phyloP scores from a whole-genome alignment of 139 green algal species.

The Picochlorum sp. region DNA sequence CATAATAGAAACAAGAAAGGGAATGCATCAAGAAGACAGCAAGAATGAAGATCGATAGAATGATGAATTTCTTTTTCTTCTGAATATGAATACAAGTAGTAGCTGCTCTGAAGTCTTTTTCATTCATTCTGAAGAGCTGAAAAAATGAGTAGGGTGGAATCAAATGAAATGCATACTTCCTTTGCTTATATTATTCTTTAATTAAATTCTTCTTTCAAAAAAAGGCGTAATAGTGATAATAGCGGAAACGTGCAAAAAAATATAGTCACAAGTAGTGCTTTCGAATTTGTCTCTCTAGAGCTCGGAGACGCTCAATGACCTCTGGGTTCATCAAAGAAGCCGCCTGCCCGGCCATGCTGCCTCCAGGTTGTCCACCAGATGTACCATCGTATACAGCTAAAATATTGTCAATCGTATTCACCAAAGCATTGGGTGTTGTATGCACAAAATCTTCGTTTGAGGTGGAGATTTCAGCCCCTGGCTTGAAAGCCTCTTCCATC shows the following conservation, averaged over 20 bases:
- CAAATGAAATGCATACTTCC: too few relatives aligned
- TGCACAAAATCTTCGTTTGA: conserved; percentile 29
- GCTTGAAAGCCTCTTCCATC: conserved; percentile 56
- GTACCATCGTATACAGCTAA: conserved; percentile 38
- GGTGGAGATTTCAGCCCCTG: conserved; percentile 14
- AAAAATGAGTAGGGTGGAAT: too few relatives aligned
- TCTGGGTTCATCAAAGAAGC: conserved; percentile 55
- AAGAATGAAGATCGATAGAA: too few relatives aligned
- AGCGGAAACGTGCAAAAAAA: not conserved
- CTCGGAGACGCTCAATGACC: conserved; percentile 49
- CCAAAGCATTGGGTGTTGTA: conserved; percentile 41
- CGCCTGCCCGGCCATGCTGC: conserved; percentile 36
- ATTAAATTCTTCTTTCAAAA: not conserved
- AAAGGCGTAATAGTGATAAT: too few relatives aligned
- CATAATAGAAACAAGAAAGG: too few relatives aligned
- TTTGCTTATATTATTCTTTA: too few relatives aligned
- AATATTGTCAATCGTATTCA: conserved; percentile 45
- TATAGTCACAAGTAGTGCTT: conserved; percentile 35
- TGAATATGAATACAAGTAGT: too few relatives aligned
- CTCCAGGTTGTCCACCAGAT: not conserved
- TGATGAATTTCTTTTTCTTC: too few relatives aligned
- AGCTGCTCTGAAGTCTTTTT: too few relatives aligned
- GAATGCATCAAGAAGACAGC: too few relatives aligned
- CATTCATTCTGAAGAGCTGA: too few relatives aligned
- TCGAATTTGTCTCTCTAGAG: conserved; percentile 32